These are phyloP conservation scores for Cyberlindnera meyerae DNA, from an alignment of 805 yeast species.

Conservation along the genomic window DNA sequence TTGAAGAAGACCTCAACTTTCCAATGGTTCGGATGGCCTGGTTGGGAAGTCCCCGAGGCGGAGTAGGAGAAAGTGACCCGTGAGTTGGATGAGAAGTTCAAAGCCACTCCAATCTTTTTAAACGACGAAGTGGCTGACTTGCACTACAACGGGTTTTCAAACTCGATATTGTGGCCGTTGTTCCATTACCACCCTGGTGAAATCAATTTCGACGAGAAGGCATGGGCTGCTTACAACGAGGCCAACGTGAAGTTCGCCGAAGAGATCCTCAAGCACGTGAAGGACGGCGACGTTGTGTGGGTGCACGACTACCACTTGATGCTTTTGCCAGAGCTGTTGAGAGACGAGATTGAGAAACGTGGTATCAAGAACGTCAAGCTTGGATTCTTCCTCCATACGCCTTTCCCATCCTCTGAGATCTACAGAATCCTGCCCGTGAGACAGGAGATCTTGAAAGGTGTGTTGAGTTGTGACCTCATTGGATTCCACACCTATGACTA, in stretches of 20 bases:
- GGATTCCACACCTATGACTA: constrained; percentile 99
- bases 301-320: constrained; percentile 96
- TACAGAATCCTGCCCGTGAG: constrained; percentile 95
- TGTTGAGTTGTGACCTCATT: constrained; percentile 85
- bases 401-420: constrained; percentile 96
- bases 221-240: constrained; percentile 96
- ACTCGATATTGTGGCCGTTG: constrained; percentile 94
- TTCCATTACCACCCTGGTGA: constrained; percentile 99
- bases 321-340: constrained; percentile 86
- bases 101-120: constrained; percentile 85
- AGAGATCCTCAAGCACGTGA: constrained; percentile 60
- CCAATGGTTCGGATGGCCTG: constrained; percentile 99
- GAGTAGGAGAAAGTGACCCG: constrained; percentile 65
- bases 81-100: constrained; percentile 72
- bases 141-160: constrained; percentile 94
- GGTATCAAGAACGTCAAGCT: constrained; percentile 55
- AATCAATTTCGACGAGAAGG: constrained; percentile 94
- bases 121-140: constrained; percentile 89
- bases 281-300: constrained; percentile 90
- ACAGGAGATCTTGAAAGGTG: constrained; percentile 86
- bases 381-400: constrained; percentile 95
- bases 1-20: constrained; percentile 75
- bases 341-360: constrained; percentile 49
- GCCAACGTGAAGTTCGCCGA: constrained; percentile 83
- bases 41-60: constrained; percentile 73